Conservation (phyloP, 2,329 filamentous ascomycete genomes). For the Phaeoacremonium minimum region DNA sequence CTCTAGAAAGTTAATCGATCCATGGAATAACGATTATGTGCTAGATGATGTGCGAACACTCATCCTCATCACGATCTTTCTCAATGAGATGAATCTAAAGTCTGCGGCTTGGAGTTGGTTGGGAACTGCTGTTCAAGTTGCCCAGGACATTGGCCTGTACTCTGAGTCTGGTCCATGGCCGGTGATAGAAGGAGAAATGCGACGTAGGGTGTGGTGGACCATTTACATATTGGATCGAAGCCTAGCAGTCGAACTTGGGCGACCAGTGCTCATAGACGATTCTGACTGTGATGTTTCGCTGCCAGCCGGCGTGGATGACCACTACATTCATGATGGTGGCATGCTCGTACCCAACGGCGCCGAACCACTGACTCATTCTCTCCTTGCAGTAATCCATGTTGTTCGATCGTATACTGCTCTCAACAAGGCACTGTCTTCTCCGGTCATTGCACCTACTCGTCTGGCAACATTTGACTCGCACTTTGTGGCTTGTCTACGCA, state of each 20-base stretch:
- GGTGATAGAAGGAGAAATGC: constrained; percentile 77
- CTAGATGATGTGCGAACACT: constrained; percentile 72
- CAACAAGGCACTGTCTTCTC: constrained; percentile 64
- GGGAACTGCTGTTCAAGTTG: constrained; percentile 71
- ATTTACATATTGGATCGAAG: constrained; percentile 86
- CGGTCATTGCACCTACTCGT: constrained; percentile 60
- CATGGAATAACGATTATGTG: constrained; percentile 74
- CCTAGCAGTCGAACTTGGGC: constrained; percentile 73
- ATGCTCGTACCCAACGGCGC: constrained; percentile 46
- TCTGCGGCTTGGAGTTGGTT: constrained; percentile 85
- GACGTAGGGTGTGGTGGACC: constrained; percentile 88
- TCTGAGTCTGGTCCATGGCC: constrained; percentile 69
- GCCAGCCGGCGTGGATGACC: constrained; percentile 77
- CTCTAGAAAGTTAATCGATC: constrained; percentile 66
- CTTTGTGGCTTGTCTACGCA: constrained; percentile 68
- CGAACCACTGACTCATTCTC: constrained; percentile 60
- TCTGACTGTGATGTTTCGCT: constrained; percentile 81
- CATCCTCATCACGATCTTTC: constrained; percentile 71
- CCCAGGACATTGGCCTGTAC: constrained; percentile 81
- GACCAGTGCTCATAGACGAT: constrained; percentile 80
- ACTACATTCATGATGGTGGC: constrained; percentile 61
- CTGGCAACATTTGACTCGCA: constrained; percentile 78
- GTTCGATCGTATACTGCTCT: constrained; percentile 73
- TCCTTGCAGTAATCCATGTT: constrained; percentile 77
- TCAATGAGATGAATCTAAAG: constrained; percentile 82